Evolutionary conservation across 768 basidiomycete species (phyloP), one percentile per base, ranked within the genome.

Genomic region (Xanthoconium purpureum): DNA sequence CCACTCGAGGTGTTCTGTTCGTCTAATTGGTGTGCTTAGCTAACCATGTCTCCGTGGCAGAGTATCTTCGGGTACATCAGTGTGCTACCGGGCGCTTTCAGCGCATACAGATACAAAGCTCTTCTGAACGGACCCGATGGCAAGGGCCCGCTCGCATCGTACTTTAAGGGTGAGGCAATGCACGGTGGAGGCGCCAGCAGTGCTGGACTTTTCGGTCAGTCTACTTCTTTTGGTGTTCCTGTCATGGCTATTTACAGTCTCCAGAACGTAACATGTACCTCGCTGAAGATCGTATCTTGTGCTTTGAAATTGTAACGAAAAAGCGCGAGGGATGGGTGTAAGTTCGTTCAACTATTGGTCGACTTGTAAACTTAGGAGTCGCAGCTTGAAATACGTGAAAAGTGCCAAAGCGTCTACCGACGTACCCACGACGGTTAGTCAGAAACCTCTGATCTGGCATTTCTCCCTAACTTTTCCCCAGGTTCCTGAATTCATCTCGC

Each of bases 401-500:
- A 89, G 84, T 64, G 95, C 95, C 15, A 94, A 95, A 62, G 95
- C 94, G 0, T 82, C 94, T 42, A 98, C 95, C n/a, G 95, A 98
- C 74, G 94, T 96, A 5, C 95, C 95, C 33, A 88, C 92, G 37
- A 80, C 84, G 18, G 86, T 85, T 47, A 55, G 77, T 67, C 18
- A 44, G 43, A 36, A 51, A 24, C 4, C 6, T 53, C 46, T 2
- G 15, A 12, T 30, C 24, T 7, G 2, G 39, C 28, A 14, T 35
- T 24, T 45, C 9, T 32, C 46, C 17, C 52, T 58, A 46, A 61
- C 33, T 13, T 5, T 51, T 46, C 3, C 4, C 12, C 33, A 84
- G 80, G 83, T 96, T 49, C 84, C 94, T 14, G 95, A 97, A 69
- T 96, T 96, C 74, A 97, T 96, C 61, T 93, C 91, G 3, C 94